Conservation (phyloP, 495 filamentous ascomycete genomes). For the Pseudevernia furfuracea region DNA sequence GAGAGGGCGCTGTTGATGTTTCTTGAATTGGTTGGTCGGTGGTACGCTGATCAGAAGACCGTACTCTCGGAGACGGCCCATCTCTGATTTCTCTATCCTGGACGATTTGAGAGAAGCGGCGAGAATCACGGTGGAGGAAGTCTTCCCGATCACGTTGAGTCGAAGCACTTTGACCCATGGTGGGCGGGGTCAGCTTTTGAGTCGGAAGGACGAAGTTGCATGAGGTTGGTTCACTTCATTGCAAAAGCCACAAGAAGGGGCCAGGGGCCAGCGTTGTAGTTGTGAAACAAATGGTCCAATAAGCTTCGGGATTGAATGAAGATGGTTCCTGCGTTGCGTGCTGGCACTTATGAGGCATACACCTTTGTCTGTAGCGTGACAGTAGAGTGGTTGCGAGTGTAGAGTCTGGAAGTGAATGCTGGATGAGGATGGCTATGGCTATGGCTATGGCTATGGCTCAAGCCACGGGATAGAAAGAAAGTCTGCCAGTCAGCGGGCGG, state of each 20-base stretch:
- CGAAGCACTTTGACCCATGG: conserved; percentile 28
- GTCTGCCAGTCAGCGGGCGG: neutral
- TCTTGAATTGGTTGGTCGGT: neutral
- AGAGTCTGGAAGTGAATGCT: neutral
- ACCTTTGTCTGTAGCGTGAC: neutral
- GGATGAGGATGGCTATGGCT: conserved; percentile 3
- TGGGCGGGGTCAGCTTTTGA: neutral
- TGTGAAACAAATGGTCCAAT: neutral
- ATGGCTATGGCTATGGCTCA: too few species aligned
- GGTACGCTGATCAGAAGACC: conserved; percentile 1
- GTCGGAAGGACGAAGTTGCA: neutral
- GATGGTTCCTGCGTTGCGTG: neutral
- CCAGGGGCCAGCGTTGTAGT: neutral
- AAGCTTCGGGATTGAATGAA: neutral
- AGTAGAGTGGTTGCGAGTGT: neutral
- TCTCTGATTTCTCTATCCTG: conserved; percentile 13
- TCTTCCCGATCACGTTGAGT: conserved; percentile 18
- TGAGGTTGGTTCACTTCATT: neutral
- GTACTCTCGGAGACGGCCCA: neutral
- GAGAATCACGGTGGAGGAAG: conserved; percentile 21
- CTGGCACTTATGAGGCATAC: neutral
- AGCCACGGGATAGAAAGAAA: neutral
- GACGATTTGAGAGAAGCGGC: conserved; percentile 23
- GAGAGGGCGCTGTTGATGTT: conserved; percentile 2
- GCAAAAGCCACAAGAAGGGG: neutral